Evolutionary conservation across 2,329 filamentous ascomycete genomes (phyloP).

Genomic region (Plectosphaerella cucumerina): DNA sequence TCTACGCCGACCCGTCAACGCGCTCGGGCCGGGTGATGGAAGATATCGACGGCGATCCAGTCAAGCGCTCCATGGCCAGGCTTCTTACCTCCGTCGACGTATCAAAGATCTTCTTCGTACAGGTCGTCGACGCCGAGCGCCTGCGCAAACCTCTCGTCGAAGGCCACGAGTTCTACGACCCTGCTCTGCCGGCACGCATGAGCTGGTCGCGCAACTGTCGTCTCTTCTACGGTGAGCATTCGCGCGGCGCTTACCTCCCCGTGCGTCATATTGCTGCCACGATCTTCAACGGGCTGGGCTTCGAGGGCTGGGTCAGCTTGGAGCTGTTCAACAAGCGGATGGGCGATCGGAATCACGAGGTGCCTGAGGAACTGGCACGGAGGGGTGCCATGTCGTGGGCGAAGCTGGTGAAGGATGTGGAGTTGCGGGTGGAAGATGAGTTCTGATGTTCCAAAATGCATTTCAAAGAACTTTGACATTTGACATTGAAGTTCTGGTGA

Average conservation of each 20-base stretch:
- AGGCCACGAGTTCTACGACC: constrained; percentile 48
- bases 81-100: constrained; percentile 53
- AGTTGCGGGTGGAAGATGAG: constrained; percentile 18
- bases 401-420: constrained; percentile 34
- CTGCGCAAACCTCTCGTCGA: constrained; percentile 44
- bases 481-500: too few species aligned
- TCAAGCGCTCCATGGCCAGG: constrained; percentile 47
- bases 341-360: constrained; percentile 36
- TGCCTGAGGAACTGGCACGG: constrained; percentile 58
- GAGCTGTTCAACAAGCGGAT: constrained; percentile 56
- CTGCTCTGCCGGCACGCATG: constrained; percentile 53
- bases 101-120: constrained; percentile 68
- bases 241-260: constrained; percentile 53
- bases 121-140: constrained; percentile 69
- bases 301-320: constrained; percentile 53
- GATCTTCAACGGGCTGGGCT: constrained; percentile 51
- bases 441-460: constrained; percentile 1
- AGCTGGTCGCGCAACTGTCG: constrained; percentile 60
- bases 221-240: constrained; percentile 54
- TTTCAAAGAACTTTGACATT: too few species aligned
- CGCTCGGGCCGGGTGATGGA: constrained; percentile 44
- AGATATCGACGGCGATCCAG: constrained; percentile 42
- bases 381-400: constrained; percentile 48
- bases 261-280: constrained; percentile 46
- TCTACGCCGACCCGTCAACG: constrained; percentile 70